Evolutionary conservation across 768 basidiomycete genomes (phyloP).

Genomic region (Serendipita vermifera): DNA sequence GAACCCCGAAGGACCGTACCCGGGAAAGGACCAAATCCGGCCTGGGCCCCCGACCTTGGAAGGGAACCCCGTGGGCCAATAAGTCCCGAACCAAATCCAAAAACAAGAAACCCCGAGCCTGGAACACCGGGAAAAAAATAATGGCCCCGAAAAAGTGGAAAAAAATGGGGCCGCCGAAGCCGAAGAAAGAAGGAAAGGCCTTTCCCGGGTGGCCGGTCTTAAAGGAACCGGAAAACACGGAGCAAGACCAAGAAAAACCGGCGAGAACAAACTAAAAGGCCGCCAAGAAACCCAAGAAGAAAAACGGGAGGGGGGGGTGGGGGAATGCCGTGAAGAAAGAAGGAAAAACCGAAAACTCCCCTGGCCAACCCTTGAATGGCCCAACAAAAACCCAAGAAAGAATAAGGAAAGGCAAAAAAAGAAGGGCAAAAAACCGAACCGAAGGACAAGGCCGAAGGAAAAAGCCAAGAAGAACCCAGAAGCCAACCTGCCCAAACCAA

Average conservation of each 20-base stretch:
- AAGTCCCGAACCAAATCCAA: constrained; percentile 92
- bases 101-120: constrained; percentile 80
- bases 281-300: constrained; percentile 90
- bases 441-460: constrained; percentile 65
- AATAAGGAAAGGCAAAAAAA: neutral
- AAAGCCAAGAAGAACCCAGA: constrained; percentile 89
- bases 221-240: constrained; percentile 45
- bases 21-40: too few relatives aligned
- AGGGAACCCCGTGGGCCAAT: too few relatives aligned
- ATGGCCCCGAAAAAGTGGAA: constrained; percentile 85
- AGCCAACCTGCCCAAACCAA: constrained; percentile 68
- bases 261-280: constrained; percentile 43
- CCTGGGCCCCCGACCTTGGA: too few relatives aligned
- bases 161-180: constrained; percentile 76
- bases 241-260: neutral
- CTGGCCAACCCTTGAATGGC: constrained; percentile 82
- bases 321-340: constrained; percentile 77
- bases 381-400: constrained; percentile 48
- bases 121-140: constrained; percentile 91
- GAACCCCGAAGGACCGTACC: too few relatives aligned
- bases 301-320: constrained; percentile 36
- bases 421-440: constrained; percentile 31
- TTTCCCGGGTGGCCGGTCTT: constrained; percentile 87
- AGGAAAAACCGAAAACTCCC: constrained; percentile 73
- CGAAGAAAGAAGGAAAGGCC: constrained; percentile 85